Conservation (phyloP, 2,329 filamentous ascomycete genomes). For the Epicoccum nigrum region DNA sequence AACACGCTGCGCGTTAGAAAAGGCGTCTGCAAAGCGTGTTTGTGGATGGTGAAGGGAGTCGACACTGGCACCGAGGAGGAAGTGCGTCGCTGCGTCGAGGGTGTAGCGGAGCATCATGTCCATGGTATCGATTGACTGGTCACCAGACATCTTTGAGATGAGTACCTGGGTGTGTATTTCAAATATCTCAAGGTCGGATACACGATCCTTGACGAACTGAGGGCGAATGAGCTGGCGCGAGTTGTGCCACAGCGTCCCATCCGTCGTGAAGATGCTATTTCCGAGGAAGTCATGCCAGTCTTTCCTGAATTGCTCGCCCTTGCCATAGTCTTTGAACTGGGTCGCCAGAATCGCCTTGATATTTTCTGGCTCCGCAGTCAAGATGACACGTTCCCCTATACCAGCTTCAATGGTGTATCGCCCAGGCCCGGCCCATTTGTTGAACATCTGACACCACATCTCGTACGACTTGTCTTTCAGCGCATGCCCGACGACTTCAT, state of each 20-base stretch:
- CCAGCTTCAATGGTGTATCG: slow-evolving; percentile 67
- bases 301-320: slow-evolving; percentile 74
- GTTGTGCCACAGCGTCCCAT: slow-evolving; percentile 78
- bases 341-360: slow-evolving; percentile 89
- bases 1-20: slow-evolving; percentile 76
- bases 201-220: slow-evolving; percentile 83
- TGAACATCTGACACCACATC: slow-evolving; percentile 65
- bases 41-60: slow-evolving; percentile 63
- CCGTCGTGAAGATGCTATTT: slow-evolving; percentile 73
- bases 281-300: slow-evolving; percentile 80
- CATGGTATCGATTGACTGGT: slow-evolving; percentile 69
- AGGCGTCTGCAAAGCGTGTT: slow-evolving; percentile 78
- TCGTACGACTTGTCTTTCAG: slow-evolving; percentile 63
- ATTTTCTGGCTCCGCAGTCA: slow-evolving; percentile 86
- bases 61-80: slow-evolving; percentile 79
- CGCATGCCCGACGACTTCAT: slow-evolving; percentile 60
- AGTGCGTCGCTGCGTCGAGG: slow-evolving; percentile 84
- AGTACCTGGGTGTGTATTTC: slow-evolving; percentile 78
- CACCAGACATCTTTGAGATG: slow-evolving; percentile 65
- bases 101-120: slow-evolving; percentile 79
- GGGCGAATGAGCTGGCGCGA: slow-evolving; percentile 83
- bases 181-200: slow-evolving; percentile 81
- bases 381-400: slow-evolving; percentile 66
- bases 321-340: slow-evolving; percentile 85
- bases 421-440: slow-evolving; percentile 41